These are phyloP conservation scores for Plectosphaerella plurivora DNA, from an alignment of 2,329 filamentous ascomycete genomes.

Conservation along the genomic window DNA sequence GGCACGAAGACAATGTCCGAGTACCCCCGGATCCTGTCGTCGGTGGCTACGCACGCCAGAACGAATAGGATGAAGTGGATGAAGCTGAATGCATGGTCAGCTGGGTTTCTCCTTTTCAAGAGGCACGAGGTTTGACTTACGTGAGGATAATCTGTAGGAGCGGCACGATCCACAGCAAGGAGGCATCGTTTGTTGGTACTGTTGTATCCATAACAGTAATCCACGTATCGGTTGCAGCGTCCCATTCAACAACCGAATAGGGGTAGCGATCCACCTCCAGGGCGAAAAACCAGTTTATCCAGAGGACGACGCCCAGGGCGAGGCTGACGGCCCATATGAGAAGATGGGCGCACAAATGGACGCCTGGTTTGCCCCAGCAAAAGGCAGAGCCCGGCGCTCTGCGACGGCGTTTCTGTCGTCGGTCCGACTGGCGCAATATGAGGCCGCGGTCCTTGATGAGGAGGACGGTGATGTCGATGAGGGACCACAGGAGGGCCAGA, in stretches of 20 bases:
- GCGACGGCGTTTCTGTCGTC: neutral
- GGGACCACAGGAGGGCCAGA: conserved; percentile 6
- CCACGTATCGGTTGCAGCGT: neutral
- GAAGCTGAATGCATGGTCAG: neutral
- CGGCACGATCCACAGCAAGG: neutral
- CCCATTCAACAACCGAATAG: neutral
- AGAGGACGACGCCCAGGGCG: neutral
- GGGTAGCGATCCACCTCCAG: neutral
- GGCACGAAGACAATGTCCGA: conserved; percentile 11
- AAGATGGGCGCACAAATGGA: conserved; percentile 7
- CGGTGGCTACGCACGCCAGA: conserved; percentile 9
- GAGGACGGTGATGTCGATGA: conserved; percentile 4
- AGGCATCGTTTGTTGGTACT: neutral
- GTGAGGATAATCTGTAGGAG: neutral
- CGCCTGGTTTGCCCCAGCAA: conserved; percentile 3
- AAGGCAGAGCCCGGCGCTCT: neutral
- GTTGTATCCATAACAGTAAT: neutral
- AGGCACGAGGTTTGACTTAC: neutral
- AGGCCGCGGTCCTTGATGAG: conserved; percentile 4
- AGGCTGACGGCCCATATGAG: conserved; percentile 3
- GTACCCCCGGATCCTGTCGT: conserved; percentile 6
- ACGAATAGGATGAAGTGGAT: conserved; percentile 11
- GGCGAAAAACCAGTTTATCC: neutral
- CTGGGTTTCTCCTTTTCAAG: neutral
- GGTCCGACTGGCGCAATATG: conserved; percentile 3